A percentile compares a stretch with the other conserved stretches of the same genome.
Evolutionary conservation across 2,329 filamentous ascomycete species (phyloP).

Genomic region (Colletotrichum tamarilloi): DNA sequence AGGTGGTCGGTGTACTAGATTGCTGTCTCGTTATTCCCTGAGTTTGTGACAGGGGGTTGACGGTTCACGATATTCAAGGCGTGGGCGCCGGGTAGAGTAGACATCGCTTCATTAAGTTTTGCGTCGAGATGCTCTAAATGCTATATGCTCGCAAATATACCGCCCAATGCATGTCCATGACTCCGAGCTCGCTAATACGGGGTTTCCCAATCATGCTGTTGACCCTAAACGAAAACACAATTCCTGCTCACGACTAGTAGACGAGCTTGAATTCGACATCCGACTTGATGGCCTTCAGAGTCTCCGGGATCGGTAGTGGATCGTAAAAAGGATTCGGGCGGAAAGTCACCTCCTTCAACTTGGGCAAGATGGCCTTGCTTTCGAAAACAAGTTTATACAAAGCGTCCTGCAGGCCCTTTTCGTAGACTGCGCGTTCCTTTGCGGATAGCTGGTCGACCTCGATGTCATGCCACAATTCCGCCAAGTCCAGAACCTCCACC

Average conservation of each 20-base stretch:
- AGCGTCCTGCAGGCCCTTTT: conserved; percentile 44
- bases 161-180: neutral
- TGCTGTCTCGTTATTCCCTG: no score
- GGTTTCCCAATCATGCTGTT: neutral
- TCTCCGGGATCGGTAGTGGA: conserved; percentile 25
- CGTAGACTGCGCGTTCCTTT: conserved; percentile 38
- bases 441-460: conserved; percentile 19
- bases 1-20: conserved; percentile 12
- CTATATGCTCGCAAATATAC: neutral
- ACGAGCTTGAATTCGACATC: conserved; percentile 24
- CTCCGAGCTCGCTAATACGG: neutral
- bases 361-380: conserved; percentile 13
- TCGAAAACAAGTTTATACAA: conserved; percentile 45
- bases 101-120: neutral
- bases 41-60: neutral
- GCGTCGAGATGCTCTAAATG: neutral
- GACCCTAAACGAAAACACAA: neutral
- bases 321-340: conserved; percentile 30
- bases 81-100: neutral
- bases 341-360: conserved; percentile 29
- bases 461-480: conserved; percentile 30
- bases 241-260: neutral
- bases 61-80: neutral
- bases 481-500: conserved; percentile 26
- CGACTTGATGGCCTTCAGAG: conserved; percentile 6